A percentile compares a stretch with the other conserved stretches of the same genome.
phyloP scores from a whole-genome alignment of 139 green algal genomes.

The Chlorella sp. region DNA sequence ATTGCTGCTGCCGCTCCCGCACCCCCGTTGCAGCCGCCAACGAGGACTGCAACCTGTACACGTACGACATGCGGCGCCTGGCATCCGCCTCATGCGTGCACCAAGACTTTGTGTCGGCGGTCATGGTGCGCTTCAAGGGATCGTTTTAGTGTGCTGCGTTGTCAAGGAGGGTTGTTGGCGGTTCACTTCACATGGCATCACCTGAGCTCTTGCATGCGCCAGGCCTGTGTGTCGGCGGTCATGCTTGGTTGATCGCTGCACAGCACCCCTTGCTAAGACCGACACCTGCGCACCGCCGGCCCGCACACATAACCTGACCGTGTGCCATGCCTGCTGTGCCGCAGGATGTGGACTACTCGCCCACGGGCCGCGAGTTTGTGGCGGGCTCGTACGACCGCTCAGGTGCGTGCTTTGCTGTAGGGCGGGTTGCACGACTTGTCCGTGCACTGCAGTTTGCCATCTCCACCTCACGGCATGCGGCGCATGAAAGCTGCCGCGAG shows the following conservation, averaged over 20 bases:
- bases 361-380: conserved; percentile 98
- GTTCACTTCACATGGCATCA: no score
- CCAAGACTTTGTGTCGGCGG: conserved; percentile 91
- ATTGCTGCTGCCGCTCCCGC: background rate
- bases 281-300: no score
- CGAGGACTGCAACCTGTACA: conserved; percentile 97
- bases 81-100: conserved; percentile 86
- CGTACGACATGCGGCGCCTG: conserved; percentile 97
- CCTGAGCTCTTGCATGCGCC: conserved; percentile 89
- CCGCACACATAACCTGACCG: no score
- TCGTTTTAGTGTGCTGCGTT: no score
- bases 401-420: background rate
- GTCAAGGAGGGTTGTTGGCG: no score
- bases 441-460: background rate
- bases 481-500: no score
- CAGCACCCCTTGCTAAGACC: no score
- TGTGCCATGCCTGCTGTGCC: no score
- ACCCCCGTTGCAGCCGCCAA: conserved; percentile 67
- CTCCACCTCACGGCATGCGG: background rate
- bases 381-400: conserved; percentile 93
- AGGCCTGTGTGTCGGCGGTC: conserved; percentile 92
- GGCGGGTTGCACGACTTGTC: background rate
- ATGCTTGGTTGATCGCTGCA: no score
- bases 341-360: conserved; percentile 95
- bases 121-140: conserved; percentile 82